Conservation (phyloP, 306 rosid genomes). For the Dryas alaskensis region DNA sequence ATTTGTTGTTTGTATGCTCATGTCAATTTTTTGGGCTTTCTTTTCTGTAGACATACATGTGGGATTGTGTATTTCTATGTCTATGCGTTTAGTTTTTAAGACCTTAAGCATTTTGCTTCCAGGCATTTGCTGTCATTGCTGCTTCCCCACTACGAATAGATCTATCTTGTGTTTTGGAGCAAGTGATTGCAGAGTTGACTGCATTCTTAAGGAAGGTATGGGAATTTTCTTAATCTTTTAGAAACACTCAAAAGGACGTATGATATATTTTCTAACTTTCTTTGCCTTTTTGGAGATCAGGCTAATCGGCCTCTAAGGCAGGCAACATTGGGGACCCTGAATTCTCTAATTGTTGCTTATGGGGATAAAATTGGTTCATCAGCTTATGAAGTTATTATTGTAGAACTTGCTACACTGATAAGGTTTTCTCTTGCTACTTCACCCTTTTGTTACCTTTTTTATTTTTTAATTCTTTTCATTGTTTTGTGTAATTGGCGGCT, state of each 20-base stretch:
- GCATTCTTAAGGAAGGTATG: constrained; percentile 92
- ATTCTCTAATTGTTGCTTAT: constrained; percentile 90
- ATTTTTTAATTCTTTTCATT: background rate
- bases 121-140: constrained; percentile 98
- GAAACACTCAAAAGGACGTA: constrained; percentile 1
- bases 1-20: constrained; percentile 5
- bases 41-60: background rate
- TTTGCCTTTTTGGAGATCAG: constrained; percentile 47
- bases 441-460: constrained; percentile 2
- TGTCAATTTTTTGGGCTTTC: background rate
- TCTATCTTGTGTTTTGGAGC: constrained; percentile 87
- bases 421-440: constrained; percentile 51
- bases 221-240: constrained; percentile 17
- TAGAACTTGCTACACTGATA: constrained; percentile 82
- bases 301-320: constrained; percentile 97
- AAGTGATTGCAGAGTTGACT: constrained; percentile 84
- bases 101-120: constrained; percentile 26
- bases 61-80: background rate
- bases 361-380: constrained; percentile 92
- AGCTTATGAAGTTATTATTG: constrained; percentile 93
- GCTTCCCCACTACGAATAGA: constrained; percentile 84
- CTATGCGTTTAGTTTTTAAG: constrained; percentile 5
- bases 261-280: constrained; percentile 19
- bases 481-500: background rate
- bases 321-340: constrained; percentile 92